Conservation (phyloP, 1,139 yeast genomes). For the Scheffersomyces illinoinensis region DNA sequence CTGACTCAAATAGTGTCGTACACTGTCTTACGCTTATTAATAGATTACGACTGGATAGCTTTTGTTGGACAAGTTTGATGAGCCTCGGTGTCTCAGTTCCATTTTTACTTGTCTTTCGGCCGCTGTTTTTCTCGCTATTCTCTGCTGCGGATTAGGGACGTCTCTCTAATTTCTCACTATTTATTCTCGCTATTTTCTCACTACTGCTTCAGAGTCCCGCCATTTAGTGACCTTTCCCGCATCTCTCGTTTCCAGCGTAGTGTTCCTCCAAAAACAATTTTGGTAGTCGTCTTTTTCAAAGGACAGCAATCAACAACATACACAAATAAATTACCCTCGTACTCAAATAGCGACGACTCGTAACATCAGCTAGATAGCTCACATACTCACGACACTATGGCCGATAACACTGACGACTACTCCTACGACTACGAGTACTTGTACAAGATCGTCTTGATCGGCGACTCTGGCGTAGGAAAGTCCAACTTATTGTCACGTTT, state of each 20-base stretch:
- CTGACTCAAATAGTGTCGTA: neutral
- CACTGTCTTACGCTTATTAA: too few relatives aligned
- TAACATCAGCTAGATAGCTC: neutral
- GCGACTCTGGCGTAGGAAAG: slow-evolving; percentile 97
- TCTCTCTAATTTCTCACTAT: neutral
- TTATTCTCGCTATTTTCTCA: neutral
- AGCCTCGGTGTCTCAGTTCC: neutral
- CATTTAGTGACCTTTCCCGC: neutral
- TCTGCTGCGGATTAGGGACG: neutral
- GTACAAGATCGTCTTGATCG: slow-evolving; percentile 93
- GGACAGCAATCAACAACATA: neutral
- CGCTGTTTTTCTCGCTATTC: neutral
- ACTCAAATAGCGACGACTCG: neutral
- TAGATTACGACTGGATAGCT: too few relatives aligned
- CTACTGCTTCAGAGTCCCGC: neutral
- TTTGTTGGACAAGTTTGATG: neutral
- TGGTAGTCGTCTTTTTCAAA: neutral
- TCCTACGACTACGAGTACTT: slow-evolving; percentile 94
- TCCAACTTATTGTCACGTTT: slow-evolving; percentile 91
- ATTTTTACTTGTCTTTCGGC: neutral
- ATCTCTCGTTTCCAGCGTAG: neutral
- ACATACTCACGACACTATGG: slow-evolving; percentile 22
- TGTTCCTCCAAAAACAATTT: neutral
- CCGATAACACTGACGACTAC: slow-evolving; percentile 64
- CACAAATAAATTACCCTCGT: neutral